Evolutionary conservation across 495 filamentous ascomycete genomes (phyloP).

Genomic region (Neurospora sp.): DNA sequence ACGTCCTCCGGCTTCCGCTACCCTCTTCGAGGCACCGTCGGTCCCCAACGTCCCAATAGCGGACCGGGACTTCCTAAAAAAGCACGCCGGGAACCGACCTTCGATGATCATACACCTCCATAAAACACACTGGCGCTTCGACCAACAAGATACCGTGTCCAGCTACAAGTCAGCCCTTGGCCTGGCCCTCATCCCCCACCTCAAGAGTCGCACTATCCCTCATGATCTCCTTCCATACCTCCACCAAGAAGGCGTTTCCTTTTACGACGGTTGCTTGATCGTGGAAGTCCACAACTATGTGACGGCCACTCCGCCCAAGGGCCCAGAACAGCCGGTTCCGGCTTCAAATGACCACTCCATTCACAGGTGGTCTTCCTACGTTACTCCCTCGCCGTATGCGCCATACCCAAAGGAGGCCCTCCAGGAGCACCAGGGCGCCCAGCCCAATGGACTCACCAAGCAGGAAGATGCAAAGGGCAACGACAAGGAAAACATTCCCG

Average conservation of each 20-base stretch:
- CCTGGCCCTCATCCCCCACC: conserved; percentile 60
- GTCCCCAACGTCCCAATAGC: conserved; percentile 42
- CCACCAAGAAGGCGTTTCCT: conserved; percentile 55
- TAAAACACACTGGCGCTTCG: conserved; percentile 79
- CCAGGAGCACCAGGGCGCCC: conserved; percentile 14
- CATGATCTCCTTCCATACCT: conserved; percentile 49
- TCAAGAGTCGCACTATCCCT: conserved; percentile 36
- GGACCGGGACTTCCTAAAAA: conserved; percentile 67
- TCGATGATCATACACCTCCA: conserved; percentile 83
- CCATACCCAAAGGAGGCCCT: conserved; percentile 60
- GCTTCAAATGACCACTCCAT: conserved; percentile 65
- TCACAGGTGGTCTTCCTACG: conserved; percentile 77
- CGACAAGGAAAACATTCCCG: conserved; percentile 42
- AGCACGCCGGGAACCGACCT: conserved; percentile 63
- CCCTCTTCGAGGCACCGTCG: background rate
- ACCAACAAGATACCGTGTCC: conserved; percentile 87
- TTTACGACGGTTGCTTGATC: conserved; percentile 94
- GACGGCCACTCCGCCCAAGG: background rate
- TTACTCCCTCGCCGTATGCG: conserved; percentile 79
- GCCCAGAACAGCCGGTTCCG: conserved; percentile 41
- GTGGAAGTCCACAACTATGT: conserved; percentile 77
- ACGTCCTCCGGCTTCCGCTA: background rate
- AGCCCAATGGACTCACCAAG: conserved; percentile 16
- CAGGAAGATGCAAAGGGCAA: conserved; percentile 16
- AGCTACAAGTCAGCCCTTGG: conserved; percentile 85